Conservation (phyloP, 495 filamentous ascomycete species). For the Neurospora sp. region DNA sequence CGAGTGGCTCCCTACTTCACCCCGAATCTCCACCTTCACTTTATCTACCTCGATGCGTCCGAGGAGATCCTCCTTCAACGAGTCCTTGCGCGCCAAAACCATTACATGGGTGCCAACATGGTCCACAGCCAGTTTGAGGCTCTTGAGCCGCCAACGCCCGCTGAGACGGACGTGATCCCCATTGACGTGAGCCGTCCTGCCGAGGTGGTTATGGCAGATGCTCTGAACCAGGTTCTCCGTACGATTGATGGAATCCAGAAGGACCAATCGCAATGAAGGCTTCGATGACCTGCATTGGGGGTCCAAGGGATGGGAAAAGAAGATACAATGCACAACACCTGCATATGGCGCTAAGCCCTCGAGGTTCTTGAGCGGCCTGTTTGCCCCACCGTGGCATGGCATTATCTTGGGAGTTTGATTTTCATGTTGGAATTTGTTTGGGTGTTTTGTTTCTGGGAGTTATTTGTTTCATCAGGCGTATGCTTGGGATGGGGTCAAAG, state of each 20-base stretch:
- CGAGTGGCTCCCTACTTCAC: conserved; percentile 74
- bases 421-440: background rate
- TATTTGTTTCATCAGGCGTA: background rate
- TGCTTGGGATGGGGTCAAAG: background rate
- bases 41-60: conserved; percentile 77
- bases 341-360: background rate
- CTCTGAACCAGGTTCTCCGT: conserved; percentile 42
- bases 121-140: conserved; percentile 84
- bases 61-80: conserved; percentile 66
- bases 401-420: background rate
- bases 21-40: conserved; percentile 73
- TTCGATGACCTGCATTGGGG: background rate
- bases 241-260: conserved; percentile 23
- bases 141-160: conserved; percentile 67
- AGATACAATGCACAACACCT: background rate
- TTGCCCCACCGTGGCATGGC: background rate
- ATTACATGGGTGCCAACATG: conserved; percentile 98
- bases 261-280: background rate
- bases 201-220: conserved; percentile 56
- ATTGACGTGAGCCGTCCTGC: conserved; percentile 64
- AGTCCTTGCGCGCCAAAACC: conserved; percentile 61
- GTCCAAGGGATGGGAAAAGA: background rate
- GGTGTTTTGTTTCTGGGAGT: background rate
- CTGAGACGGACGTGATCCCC: conserved; percentile 76
- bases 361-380: background rate